These are phyloP conservation scores for Phylloporus sp. DNA, from an alignment of 1,284 basidiomycete species.

Conservation along the genomic window DNA sequence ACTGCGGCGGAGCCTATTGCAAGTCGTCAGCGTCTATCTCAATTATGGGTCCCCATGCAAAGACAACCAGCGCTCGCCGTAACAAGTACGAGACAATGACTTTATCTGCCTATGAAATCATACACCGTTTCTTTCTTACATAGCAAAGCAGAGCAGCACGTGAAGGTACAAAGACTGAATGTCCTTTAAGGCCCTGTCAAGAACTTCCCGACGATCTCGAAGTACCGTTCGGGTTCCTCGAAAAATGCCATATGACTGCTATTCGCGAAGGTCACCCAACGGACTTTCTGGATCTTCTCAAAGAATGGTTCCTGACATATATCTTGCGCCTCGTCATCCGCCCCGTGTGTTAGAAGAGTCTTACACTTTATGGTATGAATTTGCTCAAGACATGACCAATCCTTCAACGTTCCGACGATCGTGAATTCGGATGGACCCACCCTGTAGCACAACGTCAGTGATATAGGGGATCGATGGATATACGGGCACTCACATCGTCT, in stretches of 20 bases:
- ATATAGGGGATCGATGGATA: not conserved
- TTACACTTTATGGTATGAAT: constrained; percentile 37
- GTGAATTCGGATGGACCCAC: constrained; percentile 37
- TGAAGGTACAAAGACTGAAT: not conserved
- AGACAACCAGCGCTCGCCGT: too few relatives aligned
- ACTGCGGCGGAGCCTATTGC: too few relatives aligned
- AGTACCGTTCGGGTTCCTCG: constrained; percentile 19
- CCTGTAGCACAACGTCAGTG: constrained; percentile 14
- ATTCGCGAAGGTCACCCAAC: constrained; percentile 39
- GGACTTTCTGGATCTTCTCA: constrained; percentile 32
- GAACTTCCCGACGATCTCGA: constrained; percentile 19
- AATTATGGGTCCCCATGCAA: too few relatives aligned
- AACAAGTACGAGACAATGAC: too few relatives aligned
- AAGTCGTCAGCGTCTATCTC: too few relatives aligned
- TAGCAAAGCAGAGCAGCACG: not conserved
- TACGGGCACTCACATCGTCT: constrained; percentile 20
- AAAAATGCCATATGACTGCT: constrained; percentile 36
- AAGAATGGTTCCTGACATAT: constrained; percentile 36
- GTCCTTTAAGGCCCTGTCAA: constrained; percentile 10
- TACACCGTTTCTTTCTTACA: not conserved
- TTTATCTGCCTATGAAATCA: too few relatives aligned
- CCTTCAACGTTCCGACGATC: constrained; percentile 34
- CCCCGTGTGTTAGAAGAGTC: constrained; percentile 40
- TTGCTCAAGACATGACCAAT: constrained; percentile 37
- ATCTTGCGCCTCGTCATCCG: constrained; percentile 38